Base-by-base conservation (phyloP, 208 protist species). In the Crithidia mellificae region DNA sequence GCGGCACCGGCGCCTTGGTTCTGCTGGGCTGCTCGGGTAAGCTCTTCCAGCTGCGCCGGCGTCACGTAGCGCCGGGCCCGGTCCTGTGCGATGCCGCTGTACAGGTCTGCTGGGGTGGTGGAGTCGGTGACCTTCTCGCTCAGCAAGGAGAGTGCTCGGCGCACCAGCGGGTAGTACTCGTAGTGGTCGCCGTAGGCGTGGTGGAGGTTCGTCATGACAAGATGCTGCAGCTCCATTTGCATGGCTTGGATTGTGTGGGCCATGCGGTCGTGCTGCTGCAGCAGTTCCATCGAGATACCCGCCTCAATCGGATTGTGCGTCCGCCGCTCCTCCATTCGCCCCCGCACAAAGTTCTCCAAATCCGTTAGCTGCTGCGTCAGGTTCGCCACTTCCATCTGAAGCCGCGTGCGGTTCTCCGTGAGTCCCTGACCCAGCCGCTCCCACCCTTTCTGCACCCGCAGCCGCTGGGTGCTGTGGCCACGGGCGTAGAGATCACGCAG, bases 141-240 rank as follows among this genome's bases (percentile, higher is more conserved):
- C 3, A 34, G 39, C 46, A 78, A 67, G 12, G 36, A 6, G 19
- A 79, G 50, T 24, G 25, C 32, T 6, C 68, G 54, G 9, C 30
- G 22, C 12, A 80, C 46, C 8, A 93, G 65, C 9, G 83, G 80
- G 61, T 83, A 86, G 69, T 88, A 93, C 75, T 93, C 88, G 74
- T 80, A 93, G 69, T 90, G 51, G 34, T 91, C 74, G 0, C 88
- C 88, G 43, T 89, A 78, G 34, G 75, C 73, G 38, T 78, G 76
- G 38, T 85, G 72, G 34, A 39, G 6, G n/a, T 72, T 64, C 24
- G 83, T 69, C 15, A 88, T 44, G 30, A 55, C 39, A 19, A 80
- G 22, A 63, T 90, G 76, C 8, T 65, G 55, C 7, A 85, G 2
- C 15, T 81, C 71, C 53, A 74, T 63, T 34, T 64, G 1, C 24